Percentiles rank a stretch among this genome's conserved stretches.
Evolutionary conservation across 2,329 filamentous ascomycete genomes (phyloP).

Genomic region (Neonectria neomacrospora): DNA sequence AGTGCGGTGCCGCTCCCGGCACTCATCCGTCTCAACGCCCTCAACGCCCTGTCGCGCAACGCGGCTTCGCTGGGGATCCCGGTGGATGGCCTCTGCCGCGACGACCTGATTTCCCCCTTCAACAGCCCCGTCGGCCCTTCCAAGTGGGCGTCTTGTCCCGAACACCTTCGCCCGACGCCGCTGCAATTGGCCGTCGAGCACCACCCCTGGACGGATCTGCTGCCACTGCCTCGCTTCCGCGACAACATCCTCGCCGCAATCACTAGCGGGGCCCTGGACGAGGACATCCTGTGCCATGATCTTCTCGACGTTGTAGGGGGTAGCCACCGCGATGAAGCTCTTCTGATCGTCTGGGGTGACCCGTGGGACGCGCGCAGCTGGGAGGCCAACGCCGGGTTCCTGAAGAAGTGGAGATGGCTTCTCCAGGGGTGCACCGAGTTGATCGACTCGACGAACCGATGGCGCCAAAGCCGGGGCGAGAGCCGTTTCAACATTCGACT

Average conservation of each 20-base stretch:
- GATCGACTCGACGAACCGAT: constrained; percentile 51
- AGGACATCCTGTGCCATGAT: constrained; percentile 39
- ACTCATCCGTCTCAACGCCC: constrained; percentile 40
- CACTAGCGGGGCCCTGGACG: constrained; percentile 27
- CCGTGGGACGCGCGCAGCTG: constrained; percentile 57
- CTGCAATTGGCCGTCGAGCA: constrained; percentile 33
- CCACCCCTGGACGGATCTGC: constrained; percentile 39
- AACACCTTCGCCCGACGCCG: constrained; percentile 29
- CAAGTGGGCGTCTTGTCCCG: constrained; percentile 10
- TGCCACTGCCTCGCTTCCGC: constrained; percentile 34
- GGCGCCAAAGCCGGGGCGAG: constrained; percentile 45
- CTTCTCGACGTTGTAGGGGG: constrained; percentile 23
- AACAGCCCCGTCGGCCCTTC: constrained; percentile 19
- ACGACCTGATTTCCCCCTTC: constrained; percentile 38
- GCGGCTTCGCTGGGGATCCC: constrained; percentile 31
- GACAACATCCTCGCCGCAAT: constrained; percentile 37
- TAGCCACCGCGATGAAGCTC: constrained; percentile 22
- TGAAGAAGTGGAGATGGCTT: constrained; percentile 57
- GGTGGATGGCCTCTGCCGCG: constrained; percentile 29
- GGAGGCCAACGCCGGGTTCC: constrained; percentile 59
- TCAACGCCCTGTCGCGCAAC: constrained; percentile 36
- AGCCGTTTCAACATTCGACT: constrained; percentile 24
- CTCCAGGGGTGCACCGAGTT: constrained; percentile 52
- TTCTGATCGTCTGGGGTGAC: constrained; percentile 61
- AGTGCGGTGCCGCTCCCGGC: constrained; percentile 29